Evolutionary conservation across 2,329 filamentous ascomycete species (phyloP).

Genomic region (Hymenoscyphus scutula): DNA sequence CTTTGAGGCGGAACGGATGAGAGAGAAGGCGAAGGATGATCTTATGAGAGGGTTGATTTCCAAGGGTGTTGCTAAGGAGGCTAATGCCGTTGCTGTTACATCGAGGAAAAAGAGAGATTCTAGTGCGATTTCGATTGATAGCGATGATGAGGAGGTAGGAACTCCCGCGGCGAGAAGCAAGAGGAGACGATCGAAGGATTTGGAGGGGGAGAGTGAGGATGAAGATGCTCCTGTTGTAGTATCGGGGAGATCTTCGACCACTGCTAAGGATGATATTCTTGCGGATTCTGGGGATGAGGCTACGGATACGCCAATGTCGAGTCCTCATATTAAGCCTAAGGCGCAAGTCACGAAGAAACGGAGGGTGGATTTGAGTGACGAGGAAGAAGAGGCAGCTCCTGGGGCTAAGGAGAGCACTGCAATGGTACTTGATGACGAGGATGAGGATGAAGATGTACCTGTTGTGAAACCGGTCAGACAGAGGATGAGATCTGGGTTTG

Average conservation of each 20-base stretch:
- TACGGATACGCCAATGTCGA: slow-evolving; percentile 42
- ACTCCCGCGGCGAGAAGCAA: slow-evolving; percentile 20
- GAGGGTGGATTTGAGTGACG: slow-evolving; percentile 37
- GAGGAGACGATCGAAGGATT: slow-evolving; percentile 28
- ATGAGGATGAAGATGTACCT: slow-evolving; percentile 44
- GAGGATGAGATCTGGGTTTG: slow-evolving; percentile 52
- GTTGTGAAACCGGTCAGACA: slow-evolving; percentile 32
- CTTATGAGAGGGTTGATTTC: slow-evolving; percentile 34
- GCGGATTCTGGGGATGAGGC: slow-evolving; percentile 37
- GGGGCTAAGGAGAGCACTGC: slow-evolving; percentile 27
- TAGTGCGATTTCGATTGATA: slow-evolving; percentile 25
- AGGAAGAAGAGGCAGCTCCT: slow-evolving; percentile 32
- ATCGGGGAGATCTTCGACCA: slow-evolving; percentile 21
- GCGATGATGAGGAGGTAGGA: slow-evolving; percentile 31
- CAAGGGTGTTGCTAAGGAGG: slow-evolving; percentile 23
- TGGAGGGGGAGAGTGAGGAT: slow-evolving; percentile 34
- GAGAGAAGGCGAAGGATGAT: slow-evolving; percentile 45
- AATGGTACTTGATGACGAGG: slow-evolving; percentile 34
- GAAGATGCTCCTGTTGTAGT: slow-evolving; percentile 35
- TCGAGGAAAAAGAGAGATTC: slow-evolving; percentile 24
- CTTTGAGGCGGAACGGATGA: slow-evolving; percentile 71
- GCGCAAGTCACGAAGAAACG: slow-evolving; percentile 41
- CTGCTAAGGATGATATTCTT: slow-evolving; percentile 25
- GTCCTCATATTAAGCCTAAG: slow-evolving; percentile 36
- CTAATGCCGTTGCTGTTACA: not conserved